phyloP scores from a whole-genome alignment of 305 asterid species.

The Fraxinus greggii region DNA sequence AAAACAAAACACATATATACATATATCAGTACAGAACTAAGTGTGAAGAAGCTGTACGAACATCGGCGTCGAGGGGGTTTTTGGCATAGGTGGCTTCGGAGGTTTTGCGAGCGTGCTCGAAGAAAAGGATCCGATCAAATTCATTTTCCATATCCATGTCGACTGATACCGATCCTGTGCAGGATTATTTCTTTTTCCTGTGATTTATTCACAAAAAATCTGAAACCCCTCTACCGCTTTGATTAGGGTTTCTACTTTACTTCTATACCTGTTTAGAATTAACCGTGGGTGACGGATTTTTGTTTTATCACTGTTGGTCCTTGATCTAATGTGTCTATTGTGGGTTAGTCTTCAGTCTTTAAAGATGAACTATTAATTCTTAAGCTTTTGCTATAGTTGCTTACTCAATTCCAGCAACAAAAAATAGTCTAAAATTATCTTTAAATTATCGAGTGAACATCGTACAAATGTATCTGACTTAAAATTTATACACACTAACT shows the following conservation, averaged over 20 bases:
- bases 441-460: background rate
- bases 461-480: background rate
- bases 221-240: background rate
- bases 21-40: background rate
- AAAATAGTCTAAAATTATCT: no score
- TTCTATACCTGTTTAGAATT: background rate
- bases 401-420: background rate
- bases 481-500: background rate
- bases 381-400: background rate
- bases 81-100: slow-evolving; percentile 69
- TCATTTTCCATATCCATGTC: slow-evolving; percentile 76
- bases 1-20: background rate
- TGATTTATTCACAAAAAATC: background rate
- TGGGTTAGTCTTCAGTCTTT: background rate
- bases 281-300: background rate
- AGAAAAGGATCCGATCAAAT: slow-evolving; percentile 80
- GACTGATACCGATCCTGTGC: background rate
- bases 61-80: slow-evolving; percentile 86
- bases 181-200: background rate
- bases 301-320: background rate
- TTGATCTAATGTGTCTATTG: background rate
- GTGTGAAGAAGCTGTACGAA: slow-evolving; percentile 23
- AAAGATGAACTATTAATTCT: background rate
- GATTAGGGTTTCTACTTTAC: background rate
- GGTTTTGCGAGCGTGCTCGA: slow-evolving; percentile 80